Base-by-base conservation (phyloP, 345 rosid species). In the Euclidium syriacum region DNA sequence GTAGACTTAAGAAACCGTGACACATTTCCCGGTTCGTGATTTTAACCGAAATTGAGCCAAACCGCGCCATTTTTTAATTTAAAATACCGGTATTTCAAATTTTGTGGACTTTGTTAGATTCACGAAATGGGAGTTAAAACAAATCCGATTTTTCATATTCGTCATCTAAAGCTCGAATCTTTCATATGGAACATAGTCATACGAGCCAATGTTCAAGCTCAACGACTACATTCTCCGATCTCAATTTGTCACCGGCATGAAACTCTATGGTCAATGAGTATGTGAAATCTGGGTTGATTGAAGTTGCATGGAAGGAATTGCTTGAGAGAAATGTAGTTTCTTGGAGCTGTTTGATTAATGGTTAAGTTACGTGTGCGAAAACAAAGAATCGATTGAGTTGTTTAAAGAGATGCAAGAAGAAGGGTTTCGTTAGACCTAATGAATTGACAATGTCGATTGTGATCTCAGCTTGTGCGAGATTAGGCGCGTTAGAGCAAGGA, bases 281-380 rank as follows among this genome's bases (percentile, higher is more conserved):
- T 9, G 64, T 71, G 1, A 77, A 66, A 48, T 61, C 65, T 15
- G 82, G 87, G 14, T 53, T 58, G 24, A 9, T 73, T 3, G 71
- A 71, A 2, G 18, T 12, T 23, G 85, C 91, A 3, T 76, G 78
- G 68, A 17, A 62, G 23, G 49, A 50, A 71, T 82, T 84, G 90
- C 75, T 73, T 23, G 73, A 58, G 3, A 85, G 77, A 59, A 74
- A 77, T 23, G 80, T 85, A 7, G 67, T 64, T 47, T 80, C 82
- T 6, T 82, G 91, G 91, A 85, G 77, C 69, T 74, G 77, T 3
- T 53, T 82, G 73, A 71, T 85, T 16, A 75, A 76, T 61, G 85
- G 85, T 25, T 78, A 76, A 40, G 81, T 79, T 6, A 76, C 62
- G 35, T 62, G 64, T 33, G 91, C 81, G 67, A 68, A 63, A 58